Base-by-base conservation (phyloP, 371 early-diverging fungal genomes). In the Haplosporangium sp. region DNA sequence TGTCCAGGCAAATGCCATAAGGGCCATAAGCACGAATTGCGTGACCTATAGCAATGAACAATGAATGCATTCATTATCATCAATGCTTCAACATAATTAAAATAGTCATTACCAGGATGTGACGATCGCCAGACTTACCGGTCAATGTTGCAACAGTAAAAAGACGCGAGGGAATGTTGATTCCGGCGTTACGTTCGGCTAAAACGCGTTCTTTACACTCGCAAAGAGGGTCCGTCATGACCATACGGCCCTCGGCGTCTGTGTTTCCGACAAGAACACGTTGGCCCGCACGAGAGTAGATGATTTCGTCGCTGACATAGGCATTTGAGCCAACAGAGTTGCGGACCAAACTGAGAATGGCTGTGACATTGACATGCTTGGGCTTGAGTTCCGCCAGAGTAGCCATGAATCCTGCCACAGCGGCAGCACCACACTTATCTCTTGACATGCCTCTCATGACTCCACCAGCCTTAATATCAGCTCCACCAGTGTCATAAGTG, bases 201-300 rank as follows among this genome's bases (percentile, higher is more conserved):
- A 95, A 41, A 2, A 90, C 91, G 51, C 81, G 79, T 81, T 96
- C 95, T 72, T 91, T 92, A 83, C 90, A 89, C 69, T 92, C 86
- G 66, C 90, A 86, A 10, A 96, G 82, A 13, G 94, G 89, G 81
- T 96, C 95, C 0, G 92, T 87, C 94, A 96, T 94, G 41, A 94
- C 94, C 90, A 95, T 92, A 42, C 96, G 91, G 38, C 96, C 96
- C 83, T 96, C 96, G 29, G 96, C 96, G 77, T 95, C 96, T 1
- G 96, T 96, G 84, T 95, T 94, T 45, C 90, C 92, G 51, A 95
- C 90, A 48, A 93, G 75, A 5, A 95, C 94, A 47, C 95, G 89
- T n/a, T 86, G 89, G 8, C 96, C 96, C 40, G 91, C 92, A 20
- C 96, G 89, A 21, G 93, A 90, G 57, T 86, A 82, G 40, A 96